Conservation (phyloP, 441 rosid species). For the Gossypium schwendimanii region DNA sequence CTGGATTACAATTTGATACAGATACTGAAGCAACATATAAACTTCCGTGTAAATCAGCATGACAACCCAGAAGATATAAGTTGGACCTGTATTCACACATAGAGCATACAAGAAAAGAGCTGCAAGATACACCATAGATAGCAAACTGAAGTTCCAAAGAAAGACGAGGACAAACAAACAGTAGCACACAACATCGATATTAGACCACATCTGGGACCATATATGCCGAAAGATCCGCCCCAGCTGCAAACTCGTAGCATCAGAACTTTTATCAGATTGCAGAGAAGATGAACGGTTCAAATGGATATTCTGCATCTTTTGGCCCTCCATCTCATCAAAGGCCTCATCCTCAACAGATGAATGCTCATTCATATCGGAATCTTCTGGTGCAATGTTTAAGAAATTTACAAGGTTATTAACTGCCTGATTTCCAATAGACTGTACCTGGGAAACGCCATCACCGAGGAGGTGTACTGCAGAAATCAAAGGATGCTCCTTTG, state of each 20-base stretch:
- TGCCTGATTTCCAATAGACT: slow-evolving; percentile 93
- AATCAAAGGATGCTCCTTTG: slow-evolving; percentile 69
- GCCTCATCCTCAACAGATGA: slow-evolving; percentile 52
- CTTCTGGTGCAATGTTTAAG: slow-evolving; percentile 75
- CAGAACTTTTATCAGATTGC: slow-evolving; percentile 78
- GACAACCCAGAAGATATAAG: slow-evolving; percentile 80
- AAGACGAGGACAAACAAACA: slow-evolving; percentile 84
- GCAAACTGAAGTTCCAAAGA: slow-evolving; percentile 96
- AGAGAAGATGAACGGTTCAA: slow-evolving; percentile 65
- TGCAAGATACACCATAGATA: slow-evolving; percentile 88
- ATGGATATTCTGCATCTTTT: slow-evolving; percentile 36
- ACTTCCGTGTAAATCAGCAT: slow-evolving; percentile 92
- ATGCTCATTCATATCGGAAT: slow-evolving; percentile 59
- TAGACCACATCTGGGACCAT: slow-evolving; percentile 95
- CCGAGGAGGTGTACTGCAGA: slow-evolving; percentile 95
- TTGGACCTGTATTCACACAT: slow-evolving; percentile 86
- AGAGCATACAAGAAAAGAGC: slow-evolving; percentile 93
- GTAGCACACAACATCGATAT: slow-evolving; percentile 86
- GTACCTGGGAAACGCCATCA: slow-evolving; percentile 98
- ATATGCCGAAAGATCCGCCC: slow-evolving; percentile 87
- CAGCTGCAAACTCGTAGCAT: slow-evolving; percentile 85
- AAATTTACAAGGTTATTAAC: slow-evolving; percentile 83
- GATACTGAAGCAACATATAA: slow-evolving; percentile 76
- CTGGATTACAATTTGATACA: slow-evolving; percentile 94
- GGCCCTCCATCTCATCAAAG: slow-evolving; percentile 64